Conservation (phyloP, 208 protist genomes). For the Naegleria fowleri region DNA sequence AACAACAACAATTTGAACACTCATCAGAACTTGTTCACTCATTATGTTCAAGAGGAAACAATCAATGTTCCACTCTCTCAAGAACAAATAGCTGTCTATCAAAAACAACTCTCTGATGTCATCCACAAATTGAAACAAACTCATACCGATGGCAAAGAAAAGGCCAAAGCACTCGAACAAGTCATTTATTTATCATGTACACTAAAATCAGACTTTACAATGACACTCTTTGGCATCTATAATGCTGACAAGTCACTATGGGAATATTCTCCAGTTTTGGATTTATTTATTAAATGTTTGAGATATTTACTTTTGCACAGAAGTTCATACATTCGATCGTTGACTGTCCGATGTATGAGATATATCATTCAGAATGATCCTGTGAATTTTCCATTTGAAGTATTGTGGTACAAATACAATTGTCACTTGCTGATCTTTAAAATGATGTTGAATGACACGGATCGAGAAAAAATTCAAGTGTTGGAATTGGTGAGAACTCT, state of each 20-base stretch:
- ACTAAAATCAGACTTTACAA: neutral
- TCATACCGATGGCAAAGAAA: neutral
- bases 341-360: neutral
- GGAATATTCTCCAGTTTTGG: neutral
- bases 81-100: neutral
- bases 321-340: slow-evolving; percentile 14
- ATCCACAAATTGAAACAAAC: neutral
- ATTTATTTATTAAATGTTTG: slow-evolving; percentile 9
- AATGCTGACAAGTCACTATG: neutral
- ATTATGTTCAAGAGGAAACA: neutral
- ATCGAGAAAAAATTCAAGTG: slow-evolving; percentile 16
- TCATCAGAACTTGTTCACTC: neutral
- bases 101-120: neutral
- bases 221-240: neutral
- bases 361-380: neutral
- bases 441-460: slow-evolving; percentile 10
- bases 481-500: neutral
- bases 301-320: neutral
- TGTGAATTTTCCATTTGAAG: neutral
- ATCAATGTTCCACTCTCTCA: neutral
- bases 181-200: neutral
- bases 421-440: slow-evolving; percentile 19
- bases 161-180: neutral
- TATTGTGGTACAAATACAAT: slow-evolving; percentile 7
- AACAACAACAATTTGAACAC: neutral